Conservation (phyloP, 805 yeast genomes). For the Candida chauliodis region DNA sequence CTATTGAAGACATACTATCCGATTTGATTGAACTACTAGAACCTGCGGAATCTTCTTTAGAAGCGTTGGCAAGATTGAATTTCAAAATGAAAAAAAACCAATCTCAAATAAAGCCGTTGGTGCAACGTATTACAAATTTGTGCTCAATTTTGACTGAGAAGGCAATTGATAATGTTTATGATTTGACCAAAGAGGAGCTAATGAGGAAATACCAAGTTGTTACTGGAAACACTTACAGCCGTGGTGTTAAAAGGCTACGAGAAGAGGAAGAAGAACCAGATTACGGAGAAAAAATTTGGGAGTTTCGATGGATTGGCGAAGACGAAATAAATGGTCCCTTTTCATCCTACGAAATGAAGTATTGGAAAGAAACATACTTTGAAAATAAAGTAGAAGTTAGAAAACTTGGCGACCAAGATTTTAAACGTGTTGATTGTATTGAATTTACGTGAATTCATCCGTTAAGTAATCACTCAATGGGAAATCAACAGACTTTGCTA, state of each 20-base stretch:
- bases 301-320: constrained; percentile 35
- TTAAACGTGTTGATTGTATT: constrained; percentile 21
- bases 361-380: constrained; percentile 52
- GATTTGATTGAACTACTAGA: constrained; percentile 43
- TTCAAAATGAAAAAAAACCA: constrained; percentile 17
- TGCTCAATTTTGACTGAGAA: constrained; percentile 44
- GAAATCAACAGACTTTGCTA: constrained; percentile 63
- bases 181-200: constrained; percentile 53
- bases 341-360: constrained; percentile 50
- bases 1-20: constrained; percentile 15
- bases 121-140: constrained; percentile 44
- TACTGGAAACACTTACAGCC: constrained; percentile 20
- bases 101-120: constrained; percentile 13
- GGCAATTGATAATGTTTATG: constrained; percentile 46
- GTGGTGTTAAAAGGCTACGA: constrained; percentile 18
- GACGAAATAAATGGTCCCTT: constrained; percentile 47
- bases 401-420: constrained; percentile 21
- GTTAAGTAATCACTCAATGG: constrained; percentile 60
- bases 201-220: constrained; percentile 27
- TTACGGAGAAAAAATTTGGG: constrained; percentile 37
- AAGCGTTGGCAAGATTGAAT: constrained; percentile 46
- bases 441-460: constrained; percentile 13
- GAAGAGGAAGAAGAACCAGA: constrained; percentile 17
- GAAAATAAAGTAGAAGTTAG: constrained; percentile 43
- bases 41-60: constrained; percentile 59